Base-by-base conservation (phyloP, 2,329 filamentous ascomycete species). In the Pyricularia sp. region DNA sequence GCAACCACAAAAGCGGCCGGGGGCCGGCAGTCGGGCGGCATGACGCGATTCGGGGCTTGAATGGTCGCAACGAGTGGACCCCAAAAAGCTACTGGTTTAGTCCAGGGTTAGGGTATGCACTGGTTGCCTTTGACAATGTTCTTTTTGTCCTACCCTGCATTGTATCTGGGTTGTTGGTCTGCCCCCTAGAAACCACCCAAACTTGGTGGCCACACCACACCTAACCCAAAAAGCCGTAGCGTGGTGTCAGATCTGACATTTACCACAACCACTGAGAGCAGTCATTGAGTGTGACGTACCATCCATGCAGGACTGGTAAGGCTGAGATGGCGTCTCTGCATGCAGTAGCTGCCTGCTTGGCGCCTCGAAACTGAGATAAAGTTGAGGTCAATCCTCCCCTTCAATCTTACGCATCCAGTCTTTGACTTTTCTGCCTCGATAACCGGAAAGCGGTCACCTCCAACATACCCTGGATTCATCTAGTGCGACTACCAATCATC, bases 1-100 rank as follows among this genome's bases (percentile, higher is more conserved):
- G 58, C 42, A 50, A n/a, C 42, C 42, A 23, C 11, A 71, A 25
- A 75, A 68, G 58, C 65, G 64, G 26, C 70, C 69, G n/a, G 63
- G 31, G 12, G 42, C 20, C 42, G 28, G 68, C 68, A 63, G 68
- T 50, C 61, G 64, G 36, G 63, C 68, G 68, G 68, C 33, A 42
- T 65, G 61, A 61, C 61, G 63, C 25, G 55, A 68, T 68, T 33
- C 68, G 31, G 33, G 23, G 14, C 68, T 65, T 50, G 65, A 23
- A 42, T 63, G 59, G 59, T n/a, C 23, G 59, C 9, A 63, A 28
- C 33, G 14, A 25, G 23, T 61, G 58, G 58, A n/a, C 58, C 58
- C 9, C 7, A 26, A 36, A 36, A 36, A 14, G 10, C 33, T 11
- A 36, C 23, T 12, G 25, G 7, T 4, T 4, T n/a, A 4, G 1